Base-by-base conservation (phyloP, 1,139 yeast genomes). In the Trichomonascaceae sp. region DNA sequence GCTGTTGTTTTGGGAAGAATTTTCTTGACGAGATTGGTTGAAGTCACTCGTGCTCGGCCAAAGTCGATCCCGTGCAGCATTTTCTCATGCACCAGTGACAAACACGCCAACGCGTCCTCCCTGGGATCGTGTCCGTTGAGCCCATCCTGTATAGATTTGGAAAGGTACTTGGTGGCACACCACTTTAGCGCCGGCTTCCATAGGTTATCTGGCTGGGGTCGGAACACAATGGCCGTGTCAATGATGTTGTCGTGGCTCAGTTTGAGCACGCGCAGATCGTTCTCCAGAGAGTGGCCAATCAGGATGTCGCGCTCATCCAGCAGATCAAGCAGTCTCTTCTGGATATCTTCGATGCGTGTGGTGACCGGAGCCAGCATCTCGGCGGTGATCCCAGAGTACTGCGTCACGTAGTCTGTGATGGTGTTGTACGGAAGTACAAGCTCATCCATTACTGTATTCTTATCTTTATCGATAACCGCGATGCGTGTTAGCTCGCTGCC, bases 201-300 rank as follows among this genome's bases (percentile, higher is more conserved):
- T 0, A 93, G 92, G 0, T 76, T 76, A 0, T 96, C 96, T 20
- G 78, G 65, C 8, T 73, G 68, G 51, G 84, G 94, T 34, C 84
- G 84, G 48, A 68, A 87, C 26, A 82, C 52, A 2, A 87, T 67
- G 0, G 96, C 81, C 0, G 98, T 89, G 51, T 89, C 98, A 27
- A 89, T 75, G 11, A 87, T 64, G 25, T 64, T 66, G 5, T 69
- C 65, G 52, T 85, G 96, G 15, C 81, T 65, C 29, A 89, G 47
- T 41, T 93, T 61, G 65, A 89, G 65, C n/a, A 82, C 82, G 44
- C 76, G 75, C 53, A 89, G 57, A 56, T 89, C 98, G 51, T 81
- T 82, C 47, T 89, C 96, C 34, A 89, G 62, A 0, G 98, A 95
- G 56, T 89, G 98, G 0, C 98, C 98, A 3, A 89, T 67, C 4